Conservation (phyloP, 371 early-diverging fungal genomes). For the Mucor circinelloides region DNA sequence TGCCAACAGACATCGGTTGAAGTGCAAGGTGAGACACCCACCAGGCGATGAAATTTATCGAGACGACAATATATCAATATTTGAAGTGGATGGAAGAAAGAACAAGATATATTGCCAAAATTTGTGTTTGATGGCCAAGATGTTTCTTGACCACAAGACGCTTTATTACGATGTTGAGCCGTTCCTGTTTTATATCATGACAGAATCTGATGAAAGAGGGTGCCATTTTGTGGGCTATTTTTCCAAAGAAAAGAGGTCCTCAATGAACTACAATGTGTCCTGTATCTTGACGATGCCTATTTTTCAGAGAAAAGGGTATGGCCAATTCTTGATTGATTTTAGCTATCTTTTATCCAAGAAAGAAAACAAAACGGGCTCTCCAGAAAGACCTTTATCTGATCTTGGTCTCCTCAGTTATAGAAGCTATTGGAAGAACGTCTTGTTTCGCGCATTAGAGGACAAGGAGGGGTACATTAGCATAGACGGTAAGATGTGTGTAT, state of each 20-base stretch:
- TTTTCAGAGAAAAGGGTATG: slow-evolving; percentile 95
- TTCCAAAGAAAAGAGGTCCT: slow-evolving; percentile 79
- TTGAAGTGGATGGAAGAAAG: slow-evolving; percentile 95
- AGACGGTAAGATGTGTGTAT: slow-evolving; percentile 79
- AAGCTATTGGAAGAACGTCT: slow-evolving; percentile 71
- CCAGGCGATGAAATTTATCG: slow-evolving; percentile 99
- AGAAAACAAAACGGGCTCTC: slow-evolving; percentile 89
- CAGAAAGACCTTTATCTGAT: slow-evolving; percentile 98
- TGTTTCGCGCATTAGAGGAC: slow-evolving; percentile 82
- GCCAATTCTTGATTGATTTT: slow-evolving; percentile 93
- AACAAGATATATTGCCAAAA: slow-evolving; percentile 98
- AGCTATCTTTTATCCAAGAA: slow-evolving; percentile 86
- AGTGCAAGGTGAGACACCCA: slow-evolving; percentile 88
- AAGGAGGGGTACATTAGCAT: slow-evolving; percentile 89
- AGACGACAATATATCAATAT: slow-evolving; percentile 83
- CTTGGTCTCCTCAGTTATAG: slow-evolving; percentile 93
- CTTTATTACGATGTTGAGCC: slow-evolving; percentile 99
- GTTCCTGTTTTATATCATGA: slow-evolving; percentile 98
- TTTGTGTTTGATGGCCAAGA: slow-evolving; percentile 95
- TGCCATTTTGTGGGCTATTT: slow-evolving; percentile 99
- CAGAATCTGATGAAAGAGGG: slow-evolving; percentile 75
- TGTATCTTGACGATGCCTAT: slow-evolving; percentile 96
- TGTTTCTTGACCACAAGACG: slow-evolving; percentile 99
- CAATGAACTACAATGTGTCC: slow-evolving; percentile 90
- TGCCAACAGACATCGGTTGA: slow-evolving; percentile 75